Conservation (phyloP, 768 basidiomycete genomes). For the Phlegmacium glaucopus region DNA sequence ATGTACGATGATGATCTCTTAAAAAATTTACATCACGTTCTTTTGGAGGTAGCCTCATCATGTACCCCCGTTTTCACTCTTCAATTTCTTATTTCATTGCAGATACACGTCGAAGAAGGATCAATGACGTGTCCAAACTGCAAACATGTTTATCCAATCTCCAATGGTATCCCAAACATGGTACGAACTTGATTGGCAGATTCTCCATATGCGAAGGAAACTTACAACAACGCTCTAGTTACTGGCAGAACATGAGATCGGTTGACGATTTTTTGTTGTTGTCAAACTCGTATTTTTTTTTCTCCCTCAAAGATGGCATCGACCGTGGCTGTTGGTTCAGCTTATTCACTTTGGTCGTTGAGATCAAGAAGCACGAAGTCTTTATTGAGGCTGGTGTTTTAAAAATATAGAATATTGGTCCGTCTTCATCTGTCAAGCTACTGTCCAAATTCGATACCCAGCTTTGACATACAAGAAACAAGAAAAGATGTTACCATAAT, state of each 20-base stretch:
- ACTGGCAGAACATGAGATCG: constrained; percentile 89
- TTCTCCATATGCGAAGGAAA: not conserved
- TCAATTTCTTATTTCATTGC: not conserved
- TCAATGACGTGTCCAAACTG: constrained; percentile 93
- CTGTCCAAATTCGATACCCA: too few relatives aligned
- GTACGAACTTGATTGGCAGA: constrained; percentile 38
- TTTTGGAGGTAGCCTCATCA: constrained; percentile 78
- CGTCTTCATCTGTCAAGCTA: too few relatives aligned
- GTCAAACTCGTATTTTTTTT: not conserved
- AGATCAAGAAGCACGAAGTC: too few relatives aligned
- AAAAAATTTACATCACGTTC: constrained; percentile 82
- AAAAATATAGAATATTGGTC: too few relatives aligned
- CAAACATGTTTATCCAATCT: constrained; percentile 84
- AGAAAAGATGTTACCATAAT: too few relatives aligned
- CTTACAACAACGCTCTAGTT: constrained; percentile 44
- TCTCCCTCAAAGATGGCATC: too few relatives aligned
- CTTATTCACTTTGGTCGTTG: too few relatives aligned
- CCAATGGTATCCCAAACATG: constrained; percentile 98
- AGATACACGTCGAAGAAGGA: constrained; percentile 94
- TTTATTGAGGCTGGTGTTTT: too few relatives aligned
- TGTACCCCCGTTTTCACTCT: constrained; percentile 1
- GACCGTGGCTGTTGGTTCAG: too few relatives aligned
- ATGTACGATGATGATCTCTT: constrained; percentile 81
- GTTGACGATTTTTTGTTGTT: constrained; percentile 28
- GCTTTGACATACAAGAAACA: too few relatives aligned